Evolutionary conservation across 139 green algal genomes (phyloP).

Genomic region (Chlorella sorokiniana): DNA sequence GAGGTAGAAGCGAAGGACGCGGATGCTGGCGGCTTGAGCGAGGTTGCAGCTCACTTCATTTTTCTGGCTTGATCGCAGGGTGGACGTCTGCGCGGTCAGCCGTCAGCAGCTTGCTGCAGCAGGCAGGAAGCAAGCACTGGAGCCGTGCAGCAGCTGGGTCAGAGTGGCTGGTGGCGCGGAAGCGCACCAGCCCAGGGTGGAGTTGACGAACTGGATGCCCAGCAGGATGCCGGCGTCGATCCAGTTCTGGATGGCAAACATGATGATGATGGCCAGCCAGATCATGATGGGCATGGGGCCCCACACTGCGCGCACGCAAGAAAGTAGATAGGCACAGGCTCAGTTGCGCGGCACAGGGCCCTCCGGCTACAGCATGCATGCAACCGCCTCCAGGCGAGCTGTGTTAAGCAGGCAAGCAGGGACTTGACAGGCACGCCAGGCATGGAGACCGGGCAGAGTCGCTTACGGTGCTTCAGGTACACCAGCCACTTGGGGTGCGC

Average conservation of each 20-base stretch:
- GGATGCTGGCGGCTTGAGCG: neutral
- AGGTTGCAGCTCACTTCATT: neutral
- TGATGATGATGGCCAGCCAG: conserved; percentile 85
- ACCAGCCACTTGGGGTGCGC: conserved; percentile 61
- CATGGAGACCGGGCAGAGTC: neutral
- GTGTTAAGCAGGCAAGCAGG: no score
- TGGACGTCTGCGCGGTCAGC: no score
- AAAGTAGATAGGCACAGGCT: neutral
- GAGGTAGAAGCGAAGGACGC: neutral
- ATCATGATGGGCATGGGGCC: conserved; percentile 92
- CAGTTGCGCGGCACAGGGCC: no score
- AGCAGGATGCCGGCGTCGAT: conserved; percentile 69
- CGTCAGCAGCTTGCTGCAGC: no score
- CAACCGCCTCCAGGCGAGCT: no score
- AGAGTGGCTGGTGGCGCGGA: neutral
- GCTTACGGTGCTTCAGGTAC: conserved; percentile 51
- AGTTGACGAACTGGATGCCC: conserved; percentile 86
- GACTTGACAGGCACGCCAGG: neutral
- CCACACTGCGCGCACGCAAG: conserved; percentile 57
- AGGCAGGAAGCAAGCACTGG: no score
- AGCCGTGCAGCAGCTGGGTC: no score
- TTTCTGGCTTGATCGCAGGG: neutral
- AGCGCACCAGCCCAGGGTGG: conserved; percentile 74
- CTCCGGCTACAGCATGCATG: no score
- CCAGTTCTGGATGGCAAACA: conserved; percentile 64